These are phyloP conservation scores for Rosa lucieae DNA, from an alignment of 306 rosid species.

Conservation along the genomic window DNA sequence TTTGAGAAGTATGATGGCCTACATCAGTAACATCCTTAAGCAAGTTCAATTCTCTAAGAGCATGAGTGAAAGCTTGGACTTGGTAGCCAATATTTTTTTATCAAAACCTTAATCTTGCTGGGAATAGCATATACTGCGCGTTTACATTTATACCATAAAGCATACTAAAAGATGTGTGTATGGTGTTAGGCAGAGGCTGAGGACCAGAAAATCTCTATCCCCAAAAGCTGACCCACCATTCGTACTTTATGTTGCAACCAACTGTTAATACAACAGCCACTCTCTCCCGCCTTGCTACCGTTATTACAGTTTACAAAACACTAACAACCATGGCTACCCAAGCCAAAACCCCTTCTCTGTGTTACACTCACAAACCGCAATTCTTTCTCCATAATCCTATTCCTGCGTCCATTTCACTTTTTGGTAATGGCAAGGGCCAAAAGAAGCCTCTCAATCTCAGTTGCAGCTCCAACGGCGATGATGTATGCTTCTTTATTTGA, in stretches of 20 bases:
- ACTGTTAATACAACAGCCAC: background rate
- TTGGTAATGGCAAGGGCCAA: constrained; percentile 19
- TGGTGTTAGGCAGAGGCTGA: constrained; percentile 7
- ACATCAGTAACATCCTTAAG: no score
- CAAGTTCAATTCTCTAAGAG: no score
- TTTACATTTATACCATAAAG: background rate
- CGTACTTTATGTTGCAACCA: background rate
- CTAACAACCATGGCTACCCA: constrained; percentile 16
- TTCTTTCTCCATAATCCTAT: constrained; percentile 29
- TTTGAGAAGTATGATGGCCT: no score
- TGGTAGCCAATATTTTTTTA: background rate
- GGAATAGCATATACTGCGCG: background rate
- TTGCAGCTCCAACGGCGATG: constrained; percentile 45
- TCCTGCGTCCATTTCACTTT: constrained; percentile 25
- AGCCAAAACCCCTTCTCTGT: constrained; percentile 21
- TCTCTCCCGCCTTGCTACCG: constrained; percentile 15
- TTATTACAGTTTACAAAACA: constrained; percentile 3
- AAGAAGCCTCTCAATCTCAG: constrained; percentile 37
- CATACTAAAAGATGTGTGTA: background rate
- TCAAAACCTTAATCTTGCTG: background rate
- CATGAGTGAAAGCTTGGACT: no score
- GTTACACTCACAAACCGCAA: constrained; percentile 34
- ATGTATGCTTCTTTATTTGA: constrained; percentile 34
- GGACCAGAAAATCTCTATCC: constrained; percentile 40
- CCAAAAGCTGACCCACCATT: background rate